Conservation (phyloP, 1,139 yeast genomes). For the Protomyces lactucae-debilis region DNA sequence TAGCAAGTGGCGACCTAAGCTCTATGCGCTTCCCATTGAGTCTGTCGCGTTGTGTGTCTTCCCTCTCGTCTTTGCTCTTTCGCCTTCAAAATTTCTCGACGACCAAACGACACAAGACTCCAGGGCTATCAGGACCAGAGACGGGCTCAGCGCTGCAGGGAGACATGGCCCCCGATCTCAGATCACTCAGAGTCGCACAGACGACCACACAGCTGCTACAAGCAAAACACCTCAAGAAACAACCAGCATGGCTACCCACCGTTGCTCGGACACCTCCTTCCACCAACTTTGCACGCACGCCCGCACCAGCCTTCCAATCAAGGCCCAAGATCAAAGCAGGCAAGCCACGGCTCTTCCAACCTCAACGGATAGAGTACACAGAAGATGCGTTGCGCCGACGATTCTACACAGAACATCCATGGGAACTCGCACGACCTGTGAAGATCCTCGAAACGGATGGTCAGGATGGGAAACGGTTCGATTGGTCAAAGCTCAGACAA, state of each 20-base stretch:
- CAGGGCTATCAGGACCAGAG: not conserved
- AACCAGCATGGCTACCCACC: conserved; percentile 35
- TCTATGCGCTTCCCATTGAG: too few relatives aligned
- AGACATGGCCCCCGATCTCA: conserved; percentile 9
- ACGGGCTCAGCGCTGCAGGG: not conserved
- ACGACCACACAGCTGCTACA: conserved; percentile 31
- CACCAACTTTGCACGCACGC: conserved; percentile 27
- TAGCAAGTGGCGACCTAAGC: too few relatives aligned
- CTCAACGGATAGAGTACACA: conserved; percentile 57
- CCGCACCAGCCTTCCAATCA: conserved; percentile 2
- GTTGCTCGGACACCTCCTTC: conserved; percentile 34
- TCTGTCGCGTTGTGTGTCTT: too few relatives aligned
- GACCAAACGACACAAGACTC: not conserved
- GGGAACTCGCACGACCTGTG: conserved; percentile 97
- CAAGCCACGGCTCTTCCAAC: conserved; percentile 10
- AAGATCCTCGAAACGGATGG: conserved; percentile 71
- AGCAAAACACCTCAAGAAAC: conserved; percentile 30
- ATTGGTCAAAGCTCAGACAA: conserved; percentile 1
- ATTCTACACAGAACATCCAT: conserved; percentile 90
- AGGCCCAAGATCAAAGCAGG: conserved; percentile 14
- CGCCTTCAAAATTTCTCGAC: not conserved
- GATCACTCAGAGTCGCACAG: conserved; percentile 29
- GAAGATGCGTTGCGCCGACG: conserved; percentile 80
- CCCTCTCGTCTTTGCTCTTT: too few relatives aligned
- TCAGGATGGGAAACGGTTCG: conserved; percentile 43